These are phyloP conservation scores for Aspergillus pseudoviridinutans DNA, from an alignment of 2,329 filamentous ascomycete species.

Conservation along the genomic window DNA sequence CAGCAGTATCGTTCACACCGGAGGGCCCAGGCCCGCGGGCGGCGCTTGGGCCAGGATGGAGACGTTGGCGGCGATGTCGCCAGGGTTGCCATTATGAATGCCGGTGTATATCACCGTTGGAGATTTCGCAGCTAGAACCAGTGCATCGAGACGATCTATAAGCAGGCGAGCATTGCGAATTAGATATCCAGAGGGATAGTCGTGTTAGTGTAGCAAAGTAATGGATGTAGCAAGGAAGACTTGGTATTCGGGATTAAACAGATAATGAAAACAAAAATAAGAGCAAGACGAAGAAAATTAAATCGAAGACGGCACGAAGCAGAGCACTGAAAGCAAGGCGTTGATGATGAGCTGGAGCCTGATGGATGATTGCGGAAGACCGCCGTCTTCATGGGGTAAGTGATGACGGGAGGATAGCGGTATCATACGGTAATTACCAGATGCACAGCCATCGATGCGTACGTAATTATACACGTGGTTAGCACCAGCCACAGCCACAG, in stretches of 20 bases:
- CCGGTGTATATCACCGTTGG: not conserved
- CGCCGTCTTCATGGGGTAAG: not conserved
- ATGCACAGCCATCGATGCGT: not conserved
- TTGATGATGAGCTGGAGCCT: not conserved
- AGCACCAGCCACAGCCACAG: not conserved
- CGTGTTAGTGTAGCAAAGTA: not conserved
- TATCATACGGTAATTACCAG: not conserved
- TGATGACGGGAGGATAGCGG: not conserved
- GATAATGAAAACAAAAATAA: not conserved
- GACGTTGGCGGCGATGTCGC: conserved; percentile 37
- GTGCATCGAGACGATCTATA: not conserved
- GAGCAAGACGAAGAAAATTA: not conserved
- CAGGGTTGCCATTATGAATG: conserved; percentile 34
- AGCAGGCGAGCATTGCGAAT: not conserved
- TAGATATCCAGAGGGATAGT: not conserved
- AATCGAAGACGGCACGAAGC: not conserved
- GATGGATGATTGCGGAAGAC: not conserved
- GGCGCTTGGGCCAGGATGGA: conserved; percentile 39
- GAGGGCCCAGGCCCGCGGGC: conserved; percentile 40
- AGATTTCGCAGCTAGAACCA: not conserved
- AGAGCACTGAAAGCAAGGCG: not conserved
- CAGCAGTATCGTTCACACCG: conserved; percentile 80
- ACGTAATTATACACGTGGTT: not conserved
- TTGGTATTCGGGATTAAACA: not conserved
- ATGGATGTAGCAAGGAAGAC: not conserved